Conservation (phyloP, 2,329 filamentous ascomycete species). For the Aurifilum marmelostoma region DNA sequence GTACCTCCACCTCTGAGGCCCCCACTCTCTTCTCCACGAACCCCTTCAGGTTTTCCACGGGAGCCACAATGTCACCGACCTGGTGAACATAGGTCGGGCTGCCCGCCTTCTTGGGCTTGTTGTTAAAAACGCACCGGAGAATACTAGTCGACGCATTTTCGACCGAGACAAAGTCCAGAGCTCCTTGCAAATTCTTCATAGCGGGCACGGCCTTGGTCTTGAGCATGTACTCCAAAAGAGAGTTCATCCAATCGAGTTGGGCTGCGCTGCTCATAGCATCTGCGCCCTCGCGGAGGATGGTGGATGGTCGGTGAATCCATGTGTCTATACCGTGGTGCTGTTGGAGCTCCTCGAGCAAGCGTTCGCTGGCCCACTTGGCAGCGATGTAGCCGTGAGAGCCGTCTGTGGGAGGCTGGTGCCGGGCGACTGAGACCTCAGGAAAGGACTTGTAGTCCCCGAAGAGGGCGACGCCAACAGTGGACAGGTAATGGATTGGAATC, state of each 20-base stretch:
- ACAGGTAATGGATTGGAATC: constrained; percentile 45
- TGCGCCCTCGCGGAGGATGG: neutral
- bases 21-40: neutral
- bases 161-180: neutral
- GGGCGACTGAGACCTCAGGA: constrained; percentile 4
- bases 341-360: constrained; percentile 39
- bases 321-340: neutral
- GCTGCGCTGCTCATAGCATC: neutral
- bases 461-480: constrained; percentile 30
- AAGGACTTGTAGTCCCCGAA: neutral
- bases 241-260: neutral
- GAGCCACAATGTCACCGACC: neutral
- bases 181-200: neutral
- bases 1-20: neutral
- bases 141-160: neutral
- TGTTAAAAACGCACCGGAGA: neutral
- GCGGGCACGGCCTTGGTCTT: neutral
- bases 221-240: neutral
- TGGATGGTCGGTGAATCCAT: neutral
- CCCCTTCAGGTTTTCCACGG: neutral
- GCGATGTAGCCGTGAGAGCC: constrained; percentile 40
- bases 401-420: constrained; percentile 5
- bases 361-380: constrained; percentile 45
- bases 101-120: neutral
- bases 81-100: neutral